Evolutionary conservation across 805 yeast species (phyloP), one percentile per base, ranked within the genome.

Genomic region (Nakazawaea pomicola): DNA sequence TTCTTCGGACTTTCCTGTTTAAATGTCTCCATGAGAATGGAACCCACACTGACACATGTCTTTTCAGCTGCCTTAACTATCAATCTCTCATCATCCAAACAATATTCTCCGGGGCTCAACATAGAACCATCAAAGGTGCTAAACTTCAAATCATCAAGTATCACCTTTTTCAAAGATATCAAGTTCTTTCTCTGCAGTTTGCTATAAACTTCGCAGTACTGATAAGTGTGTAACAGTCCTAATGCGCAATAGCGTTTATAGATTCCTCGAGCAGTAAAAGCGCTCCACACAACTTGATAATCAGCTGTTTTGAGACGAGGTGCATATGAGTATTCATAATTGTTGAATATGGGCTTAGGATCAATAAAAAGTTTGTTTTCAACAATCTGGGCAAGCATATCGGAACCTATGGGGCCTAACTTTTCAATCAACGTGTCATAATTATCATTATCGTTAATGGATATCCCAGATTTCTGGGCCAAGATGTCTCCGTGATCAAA

Each of bases 401-500:
- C 57, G 0, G 88, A 88, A 1, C 96, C 96, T 2, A 65, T 50
- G 0, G 39, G 49, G 0, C 87, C 87, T 15, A 90, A 62, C 37
- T 65, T 70, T 1, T 65, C 62, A 33, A 72, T 65, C 16, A 90
- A 57, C 0, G 72, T 47, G 0, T 35, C 43, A 32, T 69, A 60
- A 9, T 77, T 74, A 24, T 79, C 85, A 8, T 56, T 48, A 3
- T 55, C 55, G 0, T 38, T 40, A 1, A 86, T 65, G 0, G 54
- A 49, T 0, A 76, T 50, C 19, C 66, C 65, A 2, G 53, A 54
- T 1, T 84, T 69, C 47, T 83, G 95, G 14, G 67, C 58, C 2
- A 93, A 56, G 0, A 91, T 73, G 1, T 69, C 65, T 1, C 99
- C 99, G 25, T 65, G 67, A 51, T 93, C 99, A 53, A 93, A 93